Evolutionary conservation across 129 eudicot genomes (phyloP).

Genomic region (Chrysanthemum seticuspe): DNA sequence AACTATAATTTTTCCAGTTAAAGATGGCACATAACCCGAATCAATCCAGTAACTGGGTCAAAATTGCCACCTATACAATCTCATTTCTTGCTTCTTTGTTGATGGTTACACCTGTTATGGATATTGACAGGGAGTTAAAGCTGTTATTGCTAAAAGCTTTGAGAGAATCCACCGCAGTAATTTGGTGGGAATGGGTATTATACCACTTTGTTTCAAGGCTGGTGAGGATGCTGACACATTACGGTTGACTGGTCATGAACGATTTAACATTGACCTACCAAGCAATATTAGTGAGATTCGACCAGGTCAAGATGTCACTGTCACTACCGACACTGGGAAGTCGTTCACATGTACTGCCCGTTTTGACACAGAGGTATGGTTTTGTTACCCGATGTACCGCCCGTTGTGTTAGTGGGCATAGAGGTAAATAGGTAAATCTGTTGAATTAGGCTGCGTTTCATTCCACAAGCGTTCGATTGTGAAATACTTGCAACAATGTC

Average conservation of each 20-base stretch:
- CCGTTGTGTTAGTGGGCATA: not conserved
- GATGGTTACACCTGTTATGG: no score
- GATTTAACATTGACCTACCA: conserved; percentile 75
- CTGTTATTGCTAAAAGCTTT: conserved; percentile 89
- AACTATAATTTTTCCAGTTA: no score
- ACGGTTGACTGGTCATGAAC: conserved; percentile 58
- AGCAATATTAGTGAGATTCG: conserved; percentile 64
- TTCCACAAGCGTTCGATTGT: no score
- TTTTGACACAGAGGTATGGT: conserved; percentile 84
- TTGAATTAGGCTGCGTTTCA: no score
- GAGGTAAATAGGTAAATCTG: no score
- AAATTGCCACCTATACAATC: no score
- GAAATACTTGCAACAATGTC: no score
- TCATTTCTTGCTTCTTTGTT: no score
- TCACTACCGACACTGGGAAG: conserved; percentile 70
- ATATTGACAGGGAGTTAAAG: conserved; percentile 68
- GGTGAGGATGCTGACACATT: no score
- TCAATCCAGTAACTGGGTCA: no score
- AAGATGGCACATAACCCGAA: no score
- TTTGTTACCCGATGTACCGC: not conserved
- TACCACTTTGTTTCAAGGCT: conserved; percentile 83
- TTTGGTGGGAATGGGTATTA: conserved; percentile 89
- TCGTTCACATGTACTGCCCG: conserved; percentile 83
- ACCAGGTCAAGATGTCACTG: conserved; percentile 86
- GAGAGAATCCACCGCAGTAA: conserved; percentile 96